Percentiles rank a stretch among this genome's conserved stretches.
Conservation (phyloP, 1,284 basidiomycete genomes). For the Ganoderma resinaceum region DNA sequence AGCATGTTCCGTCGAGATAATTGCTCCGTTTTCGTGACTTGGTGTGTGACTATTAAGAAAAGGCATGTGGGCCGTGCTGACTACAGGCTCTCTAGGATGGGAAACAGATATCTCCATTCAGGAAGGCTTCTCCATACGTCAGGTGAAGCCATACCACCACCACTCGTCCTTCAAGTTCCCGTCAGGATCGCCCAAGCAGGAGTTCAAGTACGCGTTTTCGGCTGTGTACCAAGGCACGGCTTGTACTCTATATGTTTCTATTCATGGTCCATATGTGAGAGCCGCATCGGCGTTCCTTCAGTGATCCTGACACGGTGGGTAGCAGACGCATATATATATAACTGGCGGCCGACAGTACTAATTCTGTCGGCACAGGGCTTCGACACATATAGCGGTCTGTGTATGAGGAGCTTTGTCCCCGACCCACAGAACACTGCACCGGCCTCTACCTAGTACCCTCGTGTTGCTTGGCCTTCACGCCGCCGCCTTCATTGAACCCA, state of each 20-base stretch:
- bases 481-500: not conserved
- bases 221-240: not conserved
- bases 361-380: not conserved
- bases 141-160: too few relatives aligned
- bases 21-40: not conserved
- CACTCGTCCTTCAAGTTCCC: too few relatives aligned
- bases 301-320: not conserved
- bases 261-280: not conserved
- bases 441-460: not conserved
- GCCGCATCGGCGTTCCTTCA: not conserved
- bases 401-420: not conserved
- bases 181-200: not conserved
- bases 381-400: not conserved
- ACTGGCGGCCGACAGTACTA: not conserved
- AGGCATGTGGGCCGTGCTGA: not conserved
- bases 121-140: not conserved
- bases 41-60: not conserved
- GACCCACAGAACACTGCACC: not conserved
- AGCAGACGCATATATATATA: not conserved
- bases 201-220: not conserved
- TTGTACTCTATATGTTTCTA: not conserved
- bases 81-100: not conserved
- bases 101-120: not conserved
- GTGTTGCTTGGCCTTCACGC: not conserved
- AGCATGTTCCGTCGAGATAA: not conserved